Conservation (phyloP, 352 stramenopile species). For the Pythium phragmiticola region DNA sequence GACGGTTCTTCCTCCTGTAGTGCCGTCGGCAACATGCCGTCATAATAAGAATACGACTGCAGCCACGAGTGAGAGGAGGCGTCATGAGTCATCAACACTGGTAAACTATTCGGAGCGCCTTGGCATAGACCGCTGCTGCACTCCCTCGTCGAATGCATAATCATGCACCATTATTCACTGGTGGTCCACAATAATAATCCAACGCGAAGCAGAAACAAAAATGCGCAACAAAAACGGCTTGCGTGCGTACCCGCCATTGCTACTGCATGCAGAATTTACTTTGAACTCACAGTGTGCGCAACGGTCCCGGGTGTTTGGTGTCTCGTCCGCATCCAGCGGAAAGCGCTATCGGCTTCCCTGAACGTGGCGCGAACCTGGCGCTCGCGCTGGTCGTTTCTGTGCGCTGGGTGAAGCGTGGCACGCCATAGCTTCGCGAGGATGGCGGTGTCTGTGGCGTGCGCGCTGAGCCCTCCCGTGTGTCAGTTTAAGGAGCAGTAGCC, state of each 20-base stretch:
- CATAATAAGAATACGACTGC: too few species aligned
- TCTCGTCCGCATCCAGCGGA: too few species aligned
- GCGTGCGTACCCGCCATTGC: slow-evolving; percentile 7
- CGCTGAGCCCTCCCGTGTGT: not conserved
- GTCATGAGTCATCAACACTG: too few species aligned
- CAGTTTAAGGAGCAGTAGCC: not conserved
- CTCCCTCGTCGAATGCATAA: too few species aligned
- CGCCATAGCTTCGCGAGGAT: slow-evolving; percentile 7
- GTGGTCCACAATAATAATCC: not conserved
- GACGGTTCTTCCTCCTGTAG: too few species aligned
- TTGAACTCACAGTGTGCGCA: too few species aligned
- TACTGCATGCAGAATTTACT: not conserved
- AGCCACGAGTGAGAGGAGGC: too few species aligned
- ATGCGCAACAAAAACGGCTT: slow-evolving; percentile 6
- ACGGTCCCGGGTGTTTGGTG: too few species aligned
- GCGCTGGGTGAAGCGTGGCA: not conserved
- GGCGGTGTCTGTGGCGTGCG: slow-evolving; percentile 12
- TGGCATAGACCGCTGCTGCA: too few species aligned
- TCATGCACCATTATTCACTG: too few species aligned
- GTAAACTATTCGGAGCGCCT: too few species aligned
- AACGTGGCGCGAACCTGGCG: not conserved
- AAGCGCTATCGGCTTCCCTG: not conserved
- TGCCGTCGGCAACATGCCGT: too few species aligned
- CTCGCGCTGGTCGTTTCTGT: not conserved
- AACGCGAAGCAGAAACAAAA: not conserved